Base-by-base conservation (phyloP, 2,329 filamentous ascomycete species). In the Ilyonectria sp. region DNA sequence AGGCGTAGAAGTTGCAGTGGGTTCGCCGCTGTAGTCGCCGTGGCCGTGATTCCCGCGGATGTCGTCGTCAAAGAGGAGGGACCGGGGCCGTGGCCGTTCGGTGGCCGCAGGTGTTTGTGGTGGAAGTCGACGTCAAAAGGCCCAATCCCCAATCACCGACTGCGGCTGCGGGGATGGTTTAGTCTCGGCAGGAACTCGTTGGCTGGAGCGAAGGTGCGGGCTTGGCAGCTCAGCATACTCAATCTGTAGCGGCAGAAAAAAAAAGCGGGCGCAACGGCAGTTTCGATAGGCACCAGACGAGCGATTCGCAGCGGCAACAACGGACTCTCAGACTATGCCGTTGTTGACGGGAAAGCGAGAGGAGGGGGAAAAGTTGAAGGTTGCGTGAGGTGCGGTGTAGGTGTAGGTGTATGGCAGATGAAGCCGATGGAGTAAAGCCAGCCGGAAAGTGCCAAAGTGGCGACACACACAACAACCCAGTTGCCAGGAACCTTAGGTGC, bases 141-240 rank as follows among this genome's bases (percentile, higher is more conserved):
- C n/a, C 37, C 31, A 56, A 59, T 57, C 44, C 31, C 55, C 67
- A 70, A 58, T 73, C 66, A 71, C 71, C 70, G 65, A 67, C 69
- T 70, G 73, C 71, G 71, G 73, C 44, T 66, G 63, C 70, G 71
- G 73, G 70, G 68, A 74, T 71, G 73, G 59, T 66, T 71, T 75
- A 70, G 72, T 71, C 69, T 71, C 67, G 64, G 65, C 57, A 64
- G 65, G 65, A 70, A 74, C 66, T 70, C 63, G 63, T 69, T 67
- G 62, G 69, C 62, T 73, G 71, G 69, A 65, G 65, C 65, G 67
- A 68, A 69, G 60, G 58, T 63, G 69, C 70, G 67, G 64, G 62
- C 67, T 60, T 67, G 63, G 69, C 67, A 70, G 53, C 65, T 69
- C 65, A 60, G 66, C 68, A 72, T 68, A 68, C 60, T 69, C 60